A percentile compares a stretch with the other conserved stretches of the same genome.
phyloP scores from a whole-genome alignment of 2,329 filamentous ascomycete species.

The Colletotrichum tanaceti region DNA sequence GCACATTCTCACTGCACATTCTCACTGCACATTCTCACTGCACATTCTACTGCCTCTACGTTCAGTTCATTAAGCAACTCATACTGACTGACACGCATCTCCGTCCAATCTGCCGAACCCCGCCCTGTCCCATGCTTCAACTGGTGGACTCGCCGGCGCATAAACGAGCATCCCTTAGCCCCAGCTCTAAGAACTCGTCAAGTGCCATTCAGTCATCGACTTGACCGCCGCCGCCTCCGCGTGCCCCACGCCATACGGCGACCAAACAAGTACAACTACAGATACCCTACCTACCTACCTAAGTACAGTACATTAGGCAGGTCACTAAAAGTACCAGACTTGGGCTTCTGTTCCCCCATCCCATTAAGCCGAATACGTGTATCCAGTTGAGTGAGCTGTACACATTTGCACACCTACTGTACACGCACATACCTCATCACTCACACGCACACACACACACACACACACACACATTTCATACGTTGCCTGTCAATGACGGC shows the following conservation, averaged over 20 bases:
- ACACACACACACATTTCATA: neutral
- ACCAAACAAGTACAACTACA: neutral
- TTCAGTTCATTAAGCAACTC: neutral
- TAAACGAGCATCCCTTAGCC: conserved; percentile 35
- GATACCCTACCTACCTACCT: no score
- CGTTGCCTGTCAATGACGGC: conserved; percentile 22
- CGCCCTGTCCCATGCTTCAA: conserved; percentile 18
- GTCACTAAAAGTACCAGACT: no score
- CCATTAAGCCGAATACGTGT: conserved; percentile 32
- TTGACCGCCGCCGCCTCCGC: conserved; percentile 7
- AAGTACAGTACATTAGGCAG: no score
- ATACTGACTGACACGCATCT: neutral
- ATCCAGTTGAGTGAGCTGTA: conserved; percentile 30
- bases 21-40: no score
- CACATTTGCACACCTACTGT: conserved; percentile 11
- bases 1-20: neutral
- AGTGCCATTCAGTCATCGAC: conserved; percentile 8
- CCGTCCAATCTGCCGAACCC: conserved; percentile 12
- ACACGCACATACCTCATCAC: conserved; percentile 1
- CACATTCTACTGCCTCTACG: neutral
- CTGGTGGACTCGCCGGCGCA: conserved; percentile 30
- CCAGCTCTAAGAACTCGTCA: conserved; percentile 29
- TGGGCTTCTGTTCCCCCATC: conserved; percentile 20
- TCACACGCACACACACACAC: neutral
- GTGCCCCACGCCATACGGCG: conserved; percentile 31